Evolutionary conservation across 768 basidiomycete genomes (phyloP), one percentile per base, ranked within the genome.

Genomic region (Trametes villosa): DNA sequence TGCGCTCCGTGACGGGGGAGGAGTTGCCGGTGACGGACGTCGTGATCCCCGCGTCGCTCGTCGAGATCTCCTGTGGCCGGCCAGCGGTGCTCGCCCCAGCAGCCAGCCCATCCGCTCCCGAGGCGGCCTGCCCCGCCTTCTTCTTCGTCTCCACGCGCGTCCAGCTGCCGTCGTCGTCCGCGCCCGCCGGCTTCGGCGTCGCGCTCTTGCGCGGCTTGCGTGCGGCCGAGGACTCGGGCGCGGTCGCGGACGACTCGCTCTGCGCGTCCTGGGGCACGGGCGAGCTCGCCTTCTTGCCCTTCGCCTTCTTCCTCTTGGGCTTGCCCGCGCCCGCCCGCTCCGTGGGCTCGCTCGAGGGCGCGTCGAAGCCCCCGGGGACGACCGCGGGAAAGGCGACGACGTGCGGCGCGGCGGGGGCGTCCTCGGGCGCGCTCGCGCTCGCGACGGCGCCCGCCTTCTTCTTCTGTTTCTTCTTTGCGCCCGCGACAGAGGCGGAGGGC

Each of bases 161-260:
- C 89, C 89, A 91, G 5, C n/a, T n/a, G n/a, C 86, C 85, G 33
- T 81, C 78, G 63, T 88, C 86, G 2, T 81, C 83, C 59, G 83
- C 83, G 18, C 72, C 57, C 17, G 70, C 69, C 20, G 66, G 62
- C 56, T 53, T 55, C 4, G 67, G 66, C 3, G 67, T 50, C 4
- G 60, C 57, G 27, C 55, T 57, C 42, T 63, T 60, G 78, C 42
- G 72, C 71, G 57, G 73, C 69, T 57, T 77, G 74, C 58, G 73
- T 65, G 67, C 63, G 4, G 62, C 54, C 12, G 65, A 46, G 15
- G 72, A 68, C 55, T 70, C 72, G 8, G 69, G 70, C 26, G 72
- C 62, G 46, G 70, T 65, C 24, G 70, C 68, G 9, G 71, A 72
- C 29, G 71, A 67, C 40, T 70, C 72, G 34, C 71, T 71, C 55